Base-by-base conservation (phyloP, 805 yeast species). In the Zygoascus flipseniorum region DNA sequence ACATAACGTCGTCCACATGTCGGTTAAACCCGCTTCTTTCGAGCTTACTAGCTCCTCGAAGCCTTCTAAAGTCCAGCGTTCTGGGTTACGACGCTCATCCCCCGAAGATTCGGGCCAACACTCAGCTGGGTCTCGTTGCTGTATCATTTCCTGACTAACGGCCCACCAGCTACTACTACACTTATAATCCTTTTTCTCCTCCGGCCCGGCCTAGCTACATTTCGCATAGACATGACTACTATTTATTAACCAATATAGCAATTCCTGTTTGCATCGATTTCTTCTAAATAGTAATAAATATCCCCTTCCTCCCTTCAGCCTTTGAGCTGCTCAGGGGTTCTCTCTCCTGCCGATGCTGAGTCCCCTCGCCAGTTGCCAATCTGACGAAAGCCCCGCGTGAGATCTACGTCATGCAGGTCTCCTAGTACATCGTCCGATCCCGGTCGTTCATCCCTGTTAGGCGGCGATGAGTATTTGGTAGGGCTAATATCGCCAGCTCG, bases 331-430 rank as follows among this genome's bases (percentile, higher is more conserved):
- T 54, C 57, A 5, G 57, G 57, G 6, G 57, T 47, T 8, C 52
- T 51, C 43, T 57, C 63, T 18, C 54, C 56, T 13, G 32, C 44
- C 13, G 57, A 16, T 10, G 48, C 55, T 14, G 57, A 50, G 26
- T 57, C 58, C 14, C 49, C 26, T 26, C 65, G 48, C 62, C 63
- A 54, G 32, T 62, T 61, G n/a, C 66, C 65, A 13, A 63, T 61
- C 53, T 62, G 65, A 47, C 62, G 54, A 50, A 75, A 76, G 1
- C 79, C 79, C 52, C 76, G 71, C 1, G 76, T 72, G 46, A 77
- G 60, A 62, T 77, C 81, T 47, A 76, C 75, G 56, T 76, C 72
- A 54, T 73, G 73, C 50, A 75, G 61, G 56, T 75, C 79, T 2
- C 76, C 76, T 9, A 72, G 57, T 9, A 57, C 66, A 14, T 57